Percentiles rank a stretch among this genome's conserved stretches.
These are phyloP conservation scores for Globisporangium camurandrum DNA, from an alignment of 352 stramenopile species.

Conservation along the genomic window DNA sequence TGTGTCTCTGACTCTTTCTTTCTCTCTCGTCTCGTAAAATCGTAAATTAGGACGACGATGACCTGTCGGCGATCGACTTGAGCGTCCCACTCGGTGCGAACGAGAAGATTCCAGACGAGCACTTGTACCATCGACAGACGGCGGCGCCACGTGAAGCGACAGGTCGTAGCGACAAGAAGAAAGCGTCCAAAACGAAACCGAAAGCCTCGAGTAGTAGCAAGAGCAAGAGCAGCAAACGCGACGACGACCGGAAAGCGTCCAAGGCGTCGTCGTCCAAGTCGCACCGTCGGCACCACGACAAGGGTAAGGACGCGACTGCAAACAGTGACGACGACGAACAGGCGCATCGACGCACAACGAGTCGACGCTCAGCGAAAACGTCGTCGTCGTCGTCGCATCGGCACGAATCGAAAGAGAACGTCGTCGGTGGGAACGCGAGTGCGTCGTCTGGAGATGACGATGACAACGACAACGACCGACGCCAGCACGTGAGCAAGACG, in stretches of 20 bases:
- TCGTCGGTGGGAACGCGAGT: too few species aligned
- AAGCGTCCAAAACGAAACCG: not conserved
- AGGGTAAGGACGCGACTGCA: too few species aligned
- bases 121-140: conserved; percentile 70
- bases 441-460: too few species aligned
- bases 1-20: too few species aligned
- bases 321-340: too few species aligned
- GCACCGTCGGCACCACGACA: not conserved
- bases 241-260: too few species aligned
- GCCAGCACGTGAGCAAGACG: conserved; percentile 17
- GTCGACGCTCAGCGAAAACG: too few species aligned
- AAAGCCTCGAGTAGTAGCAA: too few species aligned
- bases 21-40: too few species aligned
- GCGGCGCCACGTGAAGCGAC: conserved; percentile 17
- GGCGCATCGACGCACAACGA: too few species aligned
- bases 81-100: conserved; percentile 66
- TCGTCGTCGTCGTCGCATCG: too few species aligned
- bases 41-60: conserved; percentile 29
- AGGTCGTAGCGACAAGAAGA: not conserved
- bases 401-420: too few species aligned
- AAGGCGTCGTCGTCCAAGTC: not conserved
- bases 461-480: not conserved
- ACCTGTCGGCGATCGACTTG: conserved; percentile 71
- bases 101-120: conserved; percentile 70
- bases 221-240: not conserved